Evolutionary conservation across 331 rosid species (phyloP).

Genomic region (Pyrus hybrid): DNA sequence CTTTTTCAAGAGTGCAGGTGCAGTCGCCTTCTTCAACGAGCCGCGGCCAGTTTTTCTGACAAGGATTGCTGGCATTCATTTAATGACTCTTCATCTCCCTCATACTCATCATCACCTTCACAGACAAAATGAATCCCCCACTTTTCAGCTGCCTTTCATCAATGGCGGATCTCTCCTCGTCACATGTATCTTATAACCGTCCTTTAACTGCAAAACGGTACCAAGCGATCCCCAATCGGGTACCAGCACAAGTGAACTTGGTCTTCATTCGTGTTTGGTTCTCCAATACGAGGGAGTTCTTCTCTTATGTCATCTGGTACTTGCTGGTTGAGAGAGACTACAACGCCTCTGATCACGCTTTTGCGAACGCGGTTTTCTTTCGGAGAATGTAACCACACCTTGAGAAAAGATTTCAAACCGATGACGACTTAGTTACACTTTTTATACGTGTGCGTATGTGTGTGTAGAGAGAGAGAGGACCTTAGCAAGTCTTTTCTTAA

Average conservation of each 20-base stretch:
- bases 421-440: neutral
- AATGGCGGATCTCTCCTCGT: constrained; percentile 24
- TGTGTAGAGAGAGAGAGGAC: constrained; percentile 11
- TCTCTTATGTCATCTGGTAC: constrained; percentile 20
- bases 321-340: constrained; percentile 37
- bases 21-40: neutral
- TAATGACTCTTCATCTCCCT: constrained; percentile 35
- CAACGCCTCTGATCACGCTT: constrained; percentile 32
- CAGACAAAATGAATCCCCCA: constrained; percentile 44
- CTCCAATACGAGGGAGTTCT: constrained; percentile 17
- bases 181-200: constrained; percentile 36
- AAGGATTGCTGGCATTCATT: constrained; percentile 35
- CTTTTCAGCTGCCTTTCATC: constrained; percentile 31
- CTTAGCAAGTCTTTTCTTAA: constrained; percentile 44
- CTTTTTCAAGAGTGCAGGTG: too few species aligned
- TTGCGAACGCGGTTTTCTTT: constrained; percentile 27
- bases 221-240: constrained; percentile 19
- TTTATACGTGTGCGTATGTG: neutral
- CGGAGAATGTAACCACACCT: constrained; percentile 26
- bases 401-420: neutral
- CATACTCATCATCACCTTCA: constrained; percentile 67
- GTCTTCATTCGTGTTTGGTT: constrained; percentile 37
- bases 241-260: constrained; percentile 45
- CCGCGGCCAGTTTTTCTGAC: constrained; percentile 39
- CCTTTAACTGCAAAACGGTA: constrained; percentile 11